Evolutionary conservation across 352 stramenopile genomes (phyloP).

Genomic region (Pythium brassicae): DNA sequence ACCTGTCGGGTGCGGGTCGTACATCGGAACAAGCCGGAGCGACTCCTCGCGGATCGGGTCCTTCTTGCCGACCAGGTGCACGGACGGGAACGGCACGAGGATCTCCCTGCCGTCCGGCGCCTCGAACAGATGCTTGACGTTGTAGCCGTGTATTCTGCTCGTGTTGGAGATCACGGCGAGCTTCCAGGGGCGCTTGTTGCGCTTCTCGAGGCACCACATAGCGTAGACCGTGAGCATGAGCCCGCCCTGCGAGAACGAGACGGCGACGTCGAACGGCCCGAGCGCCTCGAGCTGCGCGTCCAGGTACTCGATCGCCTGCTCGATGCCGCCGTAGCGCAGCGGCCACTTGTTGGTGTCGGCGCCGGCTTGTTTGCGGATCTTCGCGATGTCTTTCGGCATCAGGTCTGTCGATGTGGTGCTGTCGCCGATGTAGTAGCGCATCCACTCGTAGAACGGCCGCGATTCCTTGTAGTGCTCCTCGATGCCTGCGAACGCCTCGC

Average conservation of each 20-base stretch:
- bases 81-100: conserved; percentile 47
- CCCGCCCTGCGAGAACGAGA: conserved; percentile 48
- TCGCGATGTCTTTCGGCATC: conserved; percentile 10
- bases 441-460: conserved; percentile 42
- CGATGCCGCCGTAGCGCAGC: conserved; percentile 22
- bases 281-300: conserved; percentile 23
- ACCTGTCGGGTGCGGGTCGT: conserved; percentile 21
- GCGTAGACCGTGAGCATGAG: conserved; percentile 26
- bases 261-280: conserved; percentile 36
- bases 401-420: conserved; percentile 1
- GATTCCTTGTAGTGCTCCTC: conserved; percentile 23
- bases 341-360: conserved; percentile 4
- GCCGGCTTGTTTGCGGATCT: conserved; percentile 1
- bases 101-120: conserved; percentile 20
- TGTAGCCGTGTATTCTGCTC: conserved; percentile 18
- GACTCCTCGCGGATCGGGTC: conserved; percentile 39
- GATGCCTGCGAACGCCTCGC: conserved; percentile 29
- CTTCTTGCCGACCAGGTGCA: conserved; percentile 60
- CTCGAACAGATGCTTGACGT: conserved; percentile 35
- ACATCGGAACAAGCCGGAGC: conserved; percentile 37
- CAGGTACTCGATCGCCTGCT: conserved; percentile 29
- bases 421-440: conserved; percentile 3
- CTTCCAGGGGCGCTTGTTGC: conserved; percentile 36
- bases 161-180: conserved; percentile 44
- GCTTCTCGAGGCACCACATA: conserved; percentile 19